phyloP scores from a whole-genome alignment of 2,329 filamentous ascomycete species.

The Claviceps africana region DNA sequence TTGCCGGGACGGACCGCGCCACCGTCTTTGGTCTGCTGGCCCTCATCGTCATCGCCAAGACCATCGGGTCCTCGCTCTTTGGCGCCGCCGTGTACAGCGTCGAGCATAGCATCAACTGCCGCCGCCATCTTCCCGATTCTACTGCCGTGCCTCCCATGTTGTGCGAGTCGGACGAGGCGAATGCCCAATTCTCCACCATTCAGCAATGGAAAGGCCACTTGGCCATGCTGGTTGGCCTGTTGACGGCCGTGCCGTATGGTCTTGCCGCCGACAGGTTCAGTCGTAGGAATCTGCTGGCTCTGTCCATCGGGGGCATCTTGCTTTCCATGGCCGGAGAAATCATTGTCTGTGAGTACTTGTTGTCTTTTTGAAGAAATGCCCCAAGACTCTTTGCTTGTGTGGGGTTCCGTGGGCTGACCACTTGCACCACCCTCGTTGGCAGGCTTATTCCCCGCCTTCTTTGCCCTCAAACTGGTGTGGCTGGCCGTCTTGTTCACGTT shows the following conservation, averaged over 20 bases:
- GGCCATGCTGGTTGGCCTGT: not conserved
- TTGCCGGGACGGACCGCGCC: not conserved
- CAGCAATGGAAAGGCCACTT: not conserved
- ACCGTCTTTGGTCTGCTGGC: slow-evolving; percentile 1
- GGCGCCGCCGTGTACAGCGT: not conserved
- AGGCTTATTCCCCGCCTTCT: slow-evolving; percentile 3
- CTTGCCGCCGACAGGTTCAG: slow-evolving; percentile 4
- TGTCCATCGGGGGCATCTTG: not conserved
- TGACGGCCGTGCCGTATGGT: slow-evolving; percentile 4
- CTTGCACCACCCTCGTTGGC: not conserved
- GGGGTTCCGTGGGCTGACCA: no score
- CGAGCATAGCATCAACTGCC: slow-evolving; percentile 2
- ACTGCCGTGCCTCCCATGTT: not conserved
- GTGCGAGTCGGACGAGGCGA: not conserved
- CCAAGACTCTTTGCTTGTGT: not conserved
- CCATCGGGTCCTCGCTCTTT: not conserved
- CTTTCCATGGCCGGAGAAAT: slow-evolving; percentile 4
- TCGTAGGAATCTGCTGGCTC: slow-evolving; percentile 3
- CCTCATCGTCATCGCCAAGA: not conserved
- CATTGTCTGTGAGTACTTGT: not conserved
- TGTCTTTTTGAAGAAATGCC: not conserved
- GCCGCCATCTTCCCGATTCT: not conserved
- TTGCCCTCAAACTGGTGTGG: slow-evolving; percentile 2
- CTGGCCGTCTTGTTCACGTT: slow-evolving; percentile 1
- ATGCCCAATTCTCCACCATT: not conserved